Evolutionary conservation across 208 protist species (phyloP).

Genomic region (Leishmania turanica): DNA sequence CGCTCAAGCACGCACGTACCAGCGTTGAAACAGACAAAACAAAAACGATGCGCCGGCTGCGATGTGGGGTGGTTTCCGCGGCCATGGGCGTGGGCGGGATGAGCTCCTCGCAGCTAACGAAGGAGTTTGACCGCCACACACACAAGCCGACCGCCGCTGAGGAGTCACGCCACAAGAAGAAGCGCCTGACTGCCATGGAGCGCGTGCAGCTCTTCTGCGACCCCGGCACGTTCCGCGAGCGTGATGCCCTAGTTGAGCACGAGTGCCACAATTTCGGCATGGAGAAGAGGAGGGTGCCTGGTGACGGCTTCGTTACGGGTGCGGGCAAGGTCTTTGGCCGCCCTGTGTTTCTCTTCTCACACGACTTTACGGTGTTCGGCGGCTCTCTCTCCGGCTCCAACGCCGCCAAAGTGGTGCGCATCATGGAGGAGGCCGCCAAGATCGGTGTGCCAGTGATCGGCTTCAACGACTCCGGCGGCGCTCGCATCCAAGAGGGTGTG

Average conservation of each 20-base stretch:
- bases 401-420: constrained; percentile 96
- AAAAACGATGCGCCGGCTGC: constrained; percentile 33
- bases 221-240: constrained; percentile 91
- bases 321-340: constrained; percentile 94
- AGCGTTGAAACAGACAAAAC: too few species aligned
- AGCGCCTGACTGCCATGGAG: constrained; percentile 96
- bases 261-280: constrained; percentile 94
- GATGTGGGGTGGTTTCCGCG: constrained; percentile 22
- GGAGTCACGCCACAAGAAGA: constrained; percentile 82
- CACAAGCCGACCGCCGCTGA: constrained; percentile 47
- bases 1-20: background rate
- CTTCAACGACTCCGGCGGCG: constrained; percentile 97
- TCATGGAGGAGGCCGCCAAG: constrained; percentile 96
- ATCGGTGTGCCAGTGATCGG: constrained; percentile 96
- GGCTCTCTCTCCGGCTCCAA: constrained; percentile 94
- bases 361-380: constrained; percentile 97
- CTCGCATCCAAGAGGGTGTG: constrained; percentile 96
- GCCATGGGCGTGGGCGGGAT: constrained; percentile 16
- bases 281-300: constrained; percentile 82
- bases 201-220: constrained; percentile 94
- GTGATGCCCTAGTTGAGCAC: constrained; percentile 93
- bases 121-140: constrained; percentile 37
- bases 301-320: constrained; percentile 95
- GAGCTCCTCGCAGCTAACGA: constrained; percentile 15
- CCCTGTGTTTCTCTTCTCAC: constrained; percentile 94